Evolutionary conservation across 1,139 yeast genomes (phyloP).

Genomic region (Blastobotrys illinoisensis): DNA sequence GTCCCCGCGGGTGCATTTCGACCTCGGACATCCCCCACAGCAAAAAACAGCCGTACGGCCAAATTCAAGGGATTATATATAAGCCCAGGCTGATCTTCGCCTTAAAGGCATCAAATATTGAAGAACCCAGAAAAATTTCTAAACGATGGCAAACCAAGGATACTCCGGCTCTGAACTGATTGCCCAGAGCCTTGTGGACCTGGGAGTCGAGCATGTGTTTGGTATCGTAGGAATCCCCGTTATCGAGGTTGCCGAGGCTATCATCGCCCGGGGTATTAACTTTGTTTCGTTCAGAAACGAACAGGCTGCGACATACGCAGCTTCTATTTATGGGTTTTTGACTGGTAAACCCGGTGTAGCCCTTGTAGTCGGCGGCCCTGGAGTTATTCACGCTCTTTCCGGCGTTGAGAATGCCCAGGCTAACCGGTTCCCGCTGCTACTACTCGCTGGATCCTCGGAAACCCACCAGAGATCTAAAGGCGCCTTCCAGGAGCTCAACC

Average conservation of each 20-base stretch:
- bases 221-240: conserved; percentile 70
- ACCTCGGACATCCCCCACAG: not conserved
- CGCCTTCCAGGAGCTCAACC: conserved; percentile 65
- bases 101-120: not conserved
- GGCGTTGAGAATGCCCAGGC: conserved; percentile 56
- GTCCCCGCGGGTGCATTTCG: not conserved
- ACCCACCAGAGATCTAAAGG: conserved; percentile 47
- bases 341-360: conserved; percentile 59
- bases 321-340: conserved; percentile 58
- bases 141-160: not conserved
- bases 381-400: conserved; percentile 56
- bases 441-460: conserved; percentile 56
- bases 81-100: not conserved
- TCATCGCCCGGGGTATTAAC: conserved; percentile 45
- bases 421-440: conserved; percentile 55
- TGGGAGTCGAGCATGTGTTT: conserved; percentile 51
- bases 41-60: not conserved
- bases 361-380: conserved; percentile 68
- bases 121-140: not conserved
- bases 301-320: conserved; percentile 67
- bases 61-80: not conserved
- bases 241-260: conserved; percentile 53
- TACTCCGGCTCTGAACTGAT: conserved; percentile 39
- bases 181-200: conserved; percentile 41
- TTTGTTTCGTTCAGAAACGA: conserved; percentile 60